Conservation (phyloP, 2,329 filamentous ascomycete species). For the Calycina marina region DNA sequence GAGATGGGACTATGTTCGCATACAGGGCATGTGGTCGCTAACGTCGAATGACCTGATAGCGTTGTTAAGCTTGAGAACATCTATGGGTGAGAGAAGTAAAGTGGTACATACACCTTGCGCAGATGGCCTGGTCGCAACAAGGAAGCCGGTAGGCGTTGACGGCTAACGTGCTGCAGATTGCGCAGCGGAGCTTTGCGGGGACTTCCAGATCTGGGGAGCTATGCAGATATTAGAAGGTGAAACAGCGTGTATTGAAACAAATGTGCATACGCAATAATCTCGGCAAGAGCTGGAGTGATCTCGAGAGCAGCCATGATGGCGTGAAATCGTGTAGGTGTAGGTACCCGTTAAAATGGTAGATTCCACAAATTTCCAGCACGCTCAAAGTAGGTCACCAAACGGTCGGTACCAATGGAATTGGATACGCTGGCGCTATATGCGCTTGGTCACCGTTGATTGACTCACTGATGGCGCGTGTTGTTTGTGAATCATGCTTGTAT, state of each 20-base stretch:
- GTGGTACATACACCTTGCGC: conserved; percentile 56
- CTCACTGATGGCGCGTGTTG: too few species aligned
- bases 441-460: too few species aligned
- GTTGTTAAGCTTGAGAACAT: neutral
- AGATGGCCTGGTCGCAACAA: conserved; percentile 92
- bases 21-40: conserved; percentile 72
- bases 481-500: too few species aligned
- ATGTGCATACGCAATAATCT: conserved; percentile 21
- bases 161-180: conserved; percentile 80
- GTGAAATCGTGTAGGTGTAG: too few species aligned
- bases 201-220: conserved; percentile 42
- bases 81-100: neutral
- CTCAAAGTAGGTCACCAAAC: too few species aligned
- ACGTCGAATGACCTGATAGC: conserved; percentile 52
- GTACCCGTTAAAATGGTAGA: too few species aligned
- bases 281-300: conserved; percentile 19
- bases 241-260: neutral
- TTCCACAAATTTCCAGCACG: too few species aligned
- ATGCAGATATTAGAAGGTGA: conserved; percentile 3
- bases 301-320: conserved; percentile 19
- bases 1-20: conserved; percentile 87
- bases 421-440: too few species aligned
- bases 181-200: conserved; percentile 91
- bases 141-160: conserved; percentile 82
- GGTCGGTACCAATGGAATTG: too few species aligned